Evolutionary conservation across 2,329 filamentous ascomycete genomes (phyloP).

Genomic region (Monosporascus sp.): DNA sequence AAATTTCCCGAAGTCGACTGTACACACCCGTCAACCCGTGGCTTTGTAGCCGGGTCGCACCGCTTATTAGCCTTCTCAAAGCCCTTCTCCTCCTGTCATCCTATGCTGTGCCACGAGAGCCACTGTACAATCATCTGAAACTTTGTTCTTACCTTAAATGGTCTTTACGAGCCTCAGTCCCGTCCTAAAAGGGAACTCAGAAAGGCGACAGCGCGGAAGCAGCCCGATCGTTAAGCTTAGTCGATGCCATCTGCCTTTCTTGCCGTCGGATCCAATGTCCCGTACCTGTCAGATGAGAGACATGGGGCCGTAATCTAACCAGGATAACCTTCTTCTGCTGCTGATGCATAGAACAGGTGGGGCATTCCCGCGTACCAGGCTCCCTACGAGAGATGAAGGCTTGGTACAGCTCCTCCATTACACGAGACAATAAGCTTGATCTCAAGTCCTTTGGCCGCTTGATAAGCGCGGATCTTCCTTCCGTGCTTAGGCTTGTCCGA

Average conservation of each 20-base stretch:
- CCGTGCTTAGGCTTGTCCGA: constrained; percentile 13
- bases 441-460: constrained; percentile 8
- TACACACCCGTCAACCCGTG: constrained; percentile 25
- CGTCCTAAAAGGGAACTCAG: constrained; percentile 11
- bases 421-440: constrained; percentile 14
- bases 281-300: constrained; percentile 2
- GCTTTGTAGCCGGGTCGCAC: constrained; percentile 22
- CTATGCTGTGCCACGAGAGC: constrained; percentile 26
- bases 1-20: constrained; percentile 31
- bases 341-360: constrained; percentile 26
- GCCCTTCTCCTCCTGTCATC: constrained; percentile 23
- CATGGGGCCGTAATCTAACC: constrained; percentile 4
- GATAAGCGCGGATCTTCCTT: constrained; percentile 6
- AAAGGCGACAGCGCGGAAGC: constrained; percentile 14
- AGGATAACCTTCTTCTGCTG: constrained; percentile 20
- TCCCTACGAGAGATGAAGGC: constrained; percentile 6
- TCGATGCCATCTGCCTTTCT: constrained; percentile 21
- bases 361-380: constrained; percentile 15
- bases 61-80: constrained; percentile 12
- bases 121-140: constrained; percentile 28
- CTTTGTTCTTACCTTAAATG: constrained; percentile 15
- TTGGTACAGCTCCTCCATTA: constrained; percentile 9
- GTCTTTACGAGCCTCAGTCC: constrained; percentile 15
- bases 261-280: constrained; percentile 13
- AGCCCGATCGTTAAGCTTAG: constrained; percentile 12